A percentile compares a stretch with the other conserved stretches of the same genome.
Evolutionary conservation across 1,284 basidiomycete species (phyloP).

Genomic region (Cystobasidium slooffiae): DNA sequence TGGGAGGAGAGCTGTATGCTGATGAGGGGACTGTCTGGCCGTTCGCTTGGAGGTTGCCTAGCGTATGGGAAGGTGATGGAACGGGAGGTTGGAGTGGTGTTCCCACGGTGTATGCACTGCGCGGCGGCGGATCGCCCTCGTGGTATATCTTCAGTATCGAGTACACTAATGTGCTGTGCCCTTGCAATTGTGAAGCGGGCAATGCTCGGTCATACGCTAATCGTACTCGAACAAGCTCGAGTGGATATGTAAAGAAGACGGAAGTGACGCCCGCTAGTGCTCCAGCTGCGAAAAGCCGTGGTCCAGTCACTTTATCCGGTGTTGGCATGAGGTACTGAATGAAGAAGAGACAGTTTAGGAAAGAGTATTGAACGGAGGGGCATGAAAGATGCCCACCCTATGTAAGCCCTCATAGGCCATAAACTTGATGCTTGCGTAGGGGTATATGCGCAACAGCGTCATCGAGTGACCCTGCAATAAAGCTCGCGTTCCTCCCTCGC

Average conservation of each 20-base stretch:
- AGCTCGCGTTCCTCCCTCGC: constrained; percentile 71
- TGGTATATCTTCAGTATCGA: constrained; percentile 71
- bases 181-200: constrained; percentile 32
- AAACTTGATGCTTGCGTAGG: constrained; percentile 97
- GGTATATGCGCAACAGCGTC: constrained; percentile 76
- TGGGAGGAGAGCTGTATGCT: constrained; percentile 54
- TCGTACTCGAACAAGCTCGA: constrained; percentile 92
- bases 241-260: constrained; percentile 89
- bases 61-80: constrained; percentile 42
- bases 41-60: constrained; percentile 34
- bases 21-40: constrained; percentile 22
- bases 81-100: constrained; percentile 44
- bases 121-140: constrained; percentile 62
- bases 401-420: constrained; percentile 93
- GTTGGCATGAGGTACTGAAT: constrained; percentile 76
- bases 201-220: constrained; percentile 82
- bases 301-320: constrained; percentile 73
- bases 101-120: constrained; percentile 24
- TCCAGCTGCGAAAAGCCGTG: constrained; percentile 84
- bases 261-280: constrained; percentile 88
- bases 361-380: background rate
- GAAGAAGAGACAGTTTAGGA: background rate
- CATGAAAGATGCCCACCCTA: constrained; percentile 62
- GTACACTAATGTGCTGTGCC: constrained; percentile 63
- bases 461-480: constrained; percentile 95